phyloP scores from a whole-genome alignment of 116 monocot genomes.

The Trichopus zeylanicus region DNA sequence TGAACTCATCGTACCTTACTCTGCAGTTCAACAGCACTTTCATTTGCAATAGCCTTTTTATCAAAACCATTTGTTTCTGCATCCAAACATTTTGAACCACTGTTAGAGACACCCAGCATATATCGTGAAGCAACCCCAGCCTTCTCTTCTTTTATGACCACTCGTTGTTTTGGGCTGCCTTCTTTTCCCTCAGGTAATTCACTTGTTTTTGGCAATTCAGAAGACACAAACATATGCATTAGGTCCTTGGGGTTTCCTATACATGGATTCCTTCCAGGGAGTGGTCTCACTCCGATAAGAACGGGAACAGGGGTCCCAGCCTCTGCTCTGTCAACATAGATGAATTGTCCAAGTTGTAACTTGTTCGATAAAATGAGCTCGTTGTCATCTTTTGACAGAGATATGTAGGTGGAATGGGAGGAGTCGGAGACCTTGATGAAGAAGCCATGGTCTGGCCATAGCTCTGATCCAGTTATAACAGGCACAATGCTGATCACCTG shows the following conservation, averaged over 20 bases:
- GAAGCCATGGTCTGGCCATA: slow-evolving; percentile 84
- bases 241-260: slow-evolving; percentile 84
- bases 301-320: slow-evolving; percentile 67
- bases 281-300: slow-evolving; percentile 66
- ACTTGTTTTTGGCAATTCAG: slow-evolving; percentile 23
- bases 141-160: slow-evolving; percentile 86
- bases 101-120: slow-evolving; percentile 52
- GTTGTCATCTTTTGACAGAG: slow-evolving; percentile 72
- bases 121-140: slow-evolving; percentile 60
- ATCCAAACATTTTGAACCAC: slow-evolving; percentile 12
- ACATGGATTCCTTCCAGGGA: slow-evolving; percentile 71
- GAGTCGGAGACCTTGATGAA: slow-evolving; percentile 95
- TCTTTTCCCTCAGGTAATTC: slow-evolving; percentile 24
- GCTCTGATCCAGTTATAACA: slow-evolving; percentile 73
- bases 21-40: not conserved
- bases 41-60: slow-evolving; percentile 23
- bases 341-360: slow-evolving; percentile 85
- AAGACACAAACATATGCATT: slow-evolving; percentile 60
- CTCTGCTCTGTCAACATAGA: slow-evolving; percentile 71
- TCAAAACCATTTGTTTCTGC: slow-evolving; percentile 7
- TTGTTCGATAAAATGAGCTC: slow-evolving; percentile 77
- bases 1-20: slow-evolving; percentile 25
- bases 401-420: slow-evolving; percentile 80
- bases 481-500: slow-evolving; percentile 94
- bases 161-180: slow-evolving; percentile 27